phyloP scores from a whole-genome alignment of 202 grass and related monocot genomes.

The Schoenoplectus tabernaemontani region DNA sequence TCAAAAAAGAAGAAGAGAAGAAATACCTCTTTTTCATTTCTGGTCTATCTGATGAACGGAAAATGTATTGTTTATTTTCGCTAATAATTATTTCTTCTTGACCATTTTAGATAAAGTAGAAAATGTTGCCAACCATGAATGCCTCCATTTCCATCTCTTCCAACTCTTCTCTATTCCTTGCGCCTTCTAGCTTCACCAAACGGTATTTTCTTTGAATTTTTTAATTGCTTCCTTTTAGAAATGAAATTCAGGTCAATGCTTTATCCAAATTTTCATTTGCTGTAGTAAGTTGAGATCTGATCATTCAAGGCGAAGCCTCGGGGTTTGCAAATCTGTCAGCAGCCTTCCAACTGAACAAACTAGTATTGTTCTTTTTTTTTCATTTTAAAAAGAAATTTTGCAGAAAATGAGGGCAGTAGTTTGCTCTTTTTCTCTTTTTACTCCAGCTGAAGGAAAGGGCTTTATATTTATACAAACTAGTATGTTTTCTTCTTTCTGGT shows the following conservation, averaged over 20 bases:
- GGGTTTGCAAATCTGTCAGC: slow-evolving; percentile 29
- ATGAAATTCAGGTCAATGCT: not conserved
- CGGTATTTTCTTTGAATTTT: not conserved
- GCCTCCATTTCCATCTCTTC: slow-evolving; percentile 20
- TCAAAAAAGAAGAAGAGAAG: too few relatives aligned
- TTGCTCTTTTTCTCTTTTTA: not conserved
- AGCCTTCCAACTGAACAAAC: slow-evolving; percentile 22
- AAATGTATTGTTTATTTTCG: too few relatives aligned
- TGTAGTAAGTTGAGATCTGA: not conserved
- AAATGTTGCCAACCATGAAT: slow-evolving; percentile 12
- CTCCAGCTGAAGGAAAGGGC: not conserved
- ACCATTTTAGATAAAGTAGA: not conserved
- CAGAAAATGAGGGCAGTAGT: not conserved
- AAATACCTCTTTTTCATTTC: too few relatives aligned
- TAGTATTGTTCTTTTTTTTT: not conserved
- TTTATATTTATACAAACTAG: not conserved
- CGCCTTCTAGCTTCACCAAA: not conserved
- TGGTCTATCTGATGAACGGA: too few relatives aligned
- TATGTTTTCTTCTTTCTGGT: not conserved
- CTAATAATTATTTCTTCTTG: not conserved
- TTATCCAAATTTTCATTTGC: not conserved
- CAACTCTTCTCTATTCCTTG: slow-evolving; percentile 15
- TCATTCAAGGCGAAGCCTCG: slow-evolving; percentile 11
- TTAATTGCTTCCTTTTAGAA: not conserved
- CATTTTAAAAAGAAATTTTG: not conserved